Conservation (phyloP, 352 stramenopile genomes). For the Halophytophthora batemanensis region DNA sequence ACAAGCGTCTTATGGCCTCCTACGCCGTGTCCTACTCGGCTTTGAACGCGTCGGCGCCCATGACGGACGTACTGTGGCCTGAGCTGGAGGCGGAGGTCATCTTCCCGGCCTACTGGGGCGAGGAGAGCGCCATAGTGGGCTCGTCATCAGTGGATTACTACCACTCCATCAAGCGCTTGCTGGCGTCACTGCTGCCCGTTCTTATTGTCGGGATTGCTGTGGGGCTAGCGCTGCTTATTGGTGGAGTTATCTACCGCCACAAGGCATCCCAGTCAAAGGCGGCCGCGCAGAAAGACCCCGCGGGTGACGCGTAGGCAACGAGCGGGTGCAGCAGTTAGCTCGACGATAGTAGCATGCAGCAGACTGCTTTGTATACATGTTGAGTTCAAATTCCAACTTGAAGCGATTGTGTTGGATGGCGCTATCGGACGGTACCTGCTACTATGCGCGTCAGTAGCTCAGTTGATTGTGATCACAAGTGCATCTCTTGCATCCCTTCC, state of each 20-base stretch:
- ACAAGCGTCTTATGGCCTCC: constrained; percentile 44
- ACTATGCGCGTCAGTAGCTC: too few species aligned
- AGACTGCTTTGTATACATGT: too few species aligned
- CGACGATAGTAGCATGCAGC: too few species aligned
- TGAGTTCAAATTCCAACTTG: too few species aligned
- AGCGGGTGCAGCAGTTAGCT: background rate
- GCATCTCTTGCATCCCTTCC: background rate
- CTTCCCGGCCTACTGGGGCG: constrained; percentile 34
- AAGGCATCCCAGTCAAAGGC: constrained; percentile 26
- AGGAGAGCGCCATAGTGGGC: constrained; percentile 39
- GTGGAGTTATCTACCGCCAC: constrained; percentile 39
- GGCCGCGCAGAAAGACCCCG: constrained; percentile 13
- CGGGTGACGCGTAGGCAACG: constrained; percentile 7
- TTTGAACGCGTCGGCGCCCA: constrained; percentile 23
- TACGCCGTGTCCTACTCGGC: constrained; percentile 32
- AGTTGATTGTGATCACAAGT: background rate
- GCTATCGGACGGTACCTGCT: too few species aligned
- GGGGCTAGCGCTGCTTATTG: constrained; percentile 28
- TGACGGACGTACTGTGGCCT: constrained; percentile 42
- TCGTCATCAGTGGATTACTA: constrained; percentile 34
- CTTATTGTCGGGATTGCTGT: constrained; percentile 42
- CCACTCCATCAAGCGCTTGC: constrained; percentile 34
- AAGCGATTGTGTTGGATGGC: too few species aligned
- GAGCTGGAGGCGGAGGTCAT: constrained; percentile 39
- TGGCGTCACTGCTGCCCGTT: constrained; percentile 44